Evolutionary conservation across 768 basidiomycete species (phyloP), one percentile per base, ranked within the genome.

Genomic region (Obba rivulosa): DNA sequence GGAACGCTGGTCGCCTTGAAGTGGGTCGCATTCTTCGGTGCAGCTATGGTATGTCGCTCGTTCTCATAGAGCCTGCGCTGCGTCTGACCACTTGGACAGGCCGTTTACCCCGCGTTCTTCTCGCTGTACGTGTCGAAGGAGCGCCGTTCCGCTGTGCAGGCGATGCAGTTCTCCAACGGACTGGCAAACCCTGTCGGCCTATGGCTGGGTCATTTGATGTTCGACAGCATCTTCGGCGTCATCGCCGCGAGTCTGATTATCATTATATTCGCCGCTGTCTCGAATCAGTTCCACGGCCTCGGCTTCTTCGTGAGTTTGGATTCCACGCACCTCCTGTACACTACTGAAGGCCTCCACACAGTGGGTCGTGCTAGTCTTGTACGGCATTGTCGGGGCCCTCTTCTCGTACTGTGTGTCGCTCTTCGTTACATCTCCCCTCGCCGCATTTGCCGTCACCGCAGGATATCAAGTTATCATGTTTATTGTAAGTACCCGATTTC

Each of bases 151-250:
- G 79, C 80, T 2, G 84, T 90, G 0, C 85, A 89, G 60, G 83
- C 87, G 2, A 91, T 90, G 84, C 87, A 90, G 58, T 69, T 85
- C 31, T 85, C 83, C 31, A 87, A 90, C 61, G 87, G 87, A 1
- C 64, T 89, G 22, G 73, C 80, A 1, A 72, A 87, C 56, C 81
- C 85, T 17, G 62, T 80, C 41, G 85, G 83, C 2, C 68, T 90
- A 38, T 88, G 87, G 85, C 67, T 91, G 3, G 88, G 88, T 2
- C 88, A 91, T 64, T 71, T 89, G 14, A 67, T 85, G 59, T 87
- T 85, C 63, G 88, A 91, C 57, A 72, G 78, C 8, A 72, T 85
- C 9, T 74, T 78, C 50, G 74, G 77, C 3, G 54, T 83, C 14
- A 63, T 83, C n/a, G 61, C 79, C 18, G 74, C 87, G 1, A 83